A percentile compares a stretch with the other conserved stretches of the same genome.
Conservation (phyloP, 2,329 filamentous ascomycete genomes). For the Penicillium sp. region DNA sequence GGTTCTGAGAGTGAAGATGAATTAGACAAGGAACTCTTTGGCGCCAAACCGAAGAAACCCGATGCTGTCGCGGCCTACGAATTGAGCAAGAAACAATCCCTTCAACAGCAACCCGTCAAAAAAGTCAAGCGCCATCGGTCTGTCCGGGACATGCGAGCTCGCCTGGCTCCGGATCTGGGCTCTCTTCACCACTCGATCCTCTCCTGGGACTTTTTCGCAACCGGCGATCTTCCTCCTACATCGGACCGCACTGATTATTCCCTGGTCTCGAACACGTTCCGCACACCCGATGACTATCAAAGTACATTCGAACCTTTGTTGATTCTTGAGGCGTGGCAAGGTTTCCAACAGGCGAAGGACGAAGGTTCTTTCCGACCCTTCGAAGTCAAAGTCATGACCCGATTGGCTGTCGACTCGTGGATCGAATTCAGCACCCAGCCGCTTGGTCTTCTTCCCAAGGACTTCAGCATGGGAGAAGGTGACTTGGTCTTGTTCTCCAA, state of each 20-base stretch:
- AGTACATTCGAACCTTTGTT: conserved; percentile 86
- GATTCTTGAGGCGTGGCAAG: conserved; percentile 92
- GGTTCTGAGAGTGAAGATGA: conserved; percentile 74
- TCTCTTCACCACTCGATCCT: conserved; percentile 81
- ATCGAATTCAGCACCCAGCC: conserved; percentile 87
- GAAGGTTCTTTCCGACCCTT: conserved; percentile 78
- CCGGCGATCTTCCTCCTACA: conserved; percentile 78
- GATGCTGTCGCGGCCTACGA: conserved; percentile 47
- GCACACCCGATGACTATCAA: conserved; percentile 75
- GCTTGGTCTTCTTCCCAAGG: conserved; percentile 66
- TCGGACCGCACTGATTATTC: conserved; percentile 68
- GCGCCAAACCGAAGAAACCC: conserved; percentile 38
- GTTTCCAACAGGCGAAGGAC: conserved; percentile 84
- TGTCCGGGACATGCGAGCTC: conserved; percentile 89
- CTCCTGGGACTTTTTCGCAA: conserved; percentile 91
- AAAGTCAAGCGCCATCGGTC: conserved; percentile 78
- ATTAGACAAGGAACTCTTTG: conserved; percentile 68
- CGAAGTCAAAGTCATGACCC: conserved; percentile 81
- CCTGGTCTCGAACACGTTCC: conserved; percentile 74
- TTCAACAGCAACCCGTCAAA: conserved; percentile 70
- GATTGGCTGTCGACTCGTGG: conserved; percentile 88
- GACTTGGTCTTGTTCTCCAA: conserved; percentile 86
- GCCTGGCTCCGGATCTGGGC: conserved; percentile 84
- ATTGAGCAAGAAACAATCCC: conserved; percentile 46
- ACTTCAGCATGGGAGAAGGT: conserved; percentile 72